Evolutionary conservation across 164 flowering plant genomes (phyloP).

Genomic region (Saururus chinensis): DNA sequence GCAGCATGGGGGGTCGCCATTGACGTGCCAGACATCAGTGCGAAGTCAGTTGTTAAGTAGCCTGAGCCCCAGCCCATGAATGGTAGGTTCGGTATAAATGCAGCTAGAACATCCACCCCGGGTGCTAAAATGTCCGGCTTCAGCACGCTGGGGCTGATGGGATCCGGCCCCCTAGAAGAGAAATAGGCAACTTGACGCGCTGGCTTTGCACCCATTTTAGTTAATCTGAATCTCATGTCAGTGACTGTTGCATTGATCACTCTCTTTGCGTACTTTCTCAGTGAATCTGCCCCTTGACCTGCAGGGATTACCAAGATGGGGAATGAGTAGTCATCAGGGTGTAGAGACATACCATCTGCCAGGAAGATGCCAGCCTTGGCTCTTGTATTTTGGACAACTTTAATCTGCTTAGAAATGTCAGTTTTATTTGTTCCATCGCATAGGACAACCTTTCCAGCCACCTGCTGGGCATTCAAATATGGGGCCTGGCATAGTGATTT

Average conservation of each 20-base stretch:
- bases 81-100: constrained; percentile 15
- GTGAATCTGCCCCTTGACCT: constrained; percentile 7
- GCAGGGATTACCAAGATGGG: constrained; percentile 20
- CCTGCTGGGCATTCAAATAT: constrained; percentile 2
- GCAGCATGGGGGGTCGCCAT: constrained; percentile 30
- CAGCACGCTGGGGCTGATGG: constrained; percentile 2
- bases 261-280: constrained; percentile 18
- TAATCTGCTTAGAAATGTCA: neutral
- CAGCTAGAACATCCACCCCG: constrained; percentile 32
- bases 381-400: constrained; percentile 1
- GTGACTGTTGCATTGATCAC: constrained; percentile 8
- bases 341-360: neutral
- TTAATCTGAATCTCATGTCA: constrained; percentile 17
- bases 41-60: constrained; percentile 16
- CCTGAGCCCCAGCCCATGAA: constrained; percentile 3
- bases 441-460: constrained; percentile 8
- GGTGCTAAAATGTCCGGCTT: constrained; percentile 25
- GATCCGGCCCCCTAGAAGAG: constrained; percentile 28
- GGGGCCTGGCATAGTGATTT: neutral
- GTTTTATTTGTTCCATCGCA: neutral
- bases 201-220: constrained; percentile 26
- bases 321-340: neutral
- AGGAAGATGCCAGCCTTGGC: constrained; percentile 8
- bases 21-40: constrained; percentile 24
- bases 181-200: constrained; percentile 44